A percentile compares a stretch with the other conserved stretches of the same genome.
phyloP scores from a whole-genome alignment of 2,329 filamentous ascomycete genomes.

The Diaporthe velutina region DNA sequence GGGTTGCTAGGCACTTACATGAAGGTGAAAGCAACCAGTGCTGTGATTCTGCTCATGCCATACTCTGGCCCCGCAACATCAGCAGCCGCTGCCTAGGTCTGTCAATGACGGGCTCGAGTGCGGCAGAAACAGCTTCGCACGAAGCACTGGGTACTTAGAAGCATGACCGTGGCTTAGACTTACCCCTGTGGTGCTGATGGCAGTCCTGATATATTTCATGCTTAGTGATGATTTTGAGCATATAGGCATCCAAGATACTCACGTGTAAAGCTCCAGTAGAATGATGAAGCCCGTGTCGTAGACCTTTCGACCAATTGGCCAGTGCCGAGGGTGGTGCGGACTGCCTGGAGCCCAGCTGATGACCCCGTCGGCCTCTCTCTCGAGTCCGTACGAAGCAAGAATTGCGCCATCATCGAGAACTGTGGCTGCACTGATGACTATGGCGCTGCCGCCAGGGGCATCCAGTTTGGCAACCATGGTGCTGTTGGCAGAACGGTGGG shows the following conservation, averaged over 20 bases:
- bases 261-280: slow-evolving; percentile 31
- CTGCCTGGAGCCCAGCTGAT: slow-evolving; percentile 8
- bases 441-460: background rate
- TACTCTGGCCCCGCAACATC: slow-evolving; percentile 39
- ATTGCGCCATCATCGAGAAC: background rate
- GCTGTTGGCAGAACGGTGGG: background rate
- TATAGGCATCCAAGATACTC: background rate
- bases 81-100: slow-evolving; percentile 39
- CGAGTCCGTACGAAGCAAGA: slow-evolving; percentile 17
- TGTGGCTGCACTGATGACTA: background rate
- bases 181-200: slow-evolving; percentile 43
- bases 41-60: slow-evolving; percentile 38
- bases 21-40: slow-evolving; percentile 45
- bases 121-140: background rate
- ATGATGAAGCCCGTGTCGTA: slow-evolving; percentile 21
- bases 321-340: slow-evolving; percentile 12
- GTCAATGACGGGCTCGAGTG: background rate
- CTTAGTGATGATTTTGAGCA: background rate
- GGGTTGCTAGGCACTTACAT: slow-evolving; percentile 38
- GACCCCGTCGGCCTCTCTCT: background rate
- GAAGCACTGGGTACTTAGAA: background rate
- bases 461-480: background rate
- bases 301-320: slow-evolving; percentile 15
- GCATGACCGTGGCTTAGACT: background rate
- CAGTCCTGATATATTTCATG: slow-evolving; percentile 20